phyloP scores from a whole-genome alignment of 1,284 basidiomycete genomes.

The Moesziomyces sp. region DNA sequence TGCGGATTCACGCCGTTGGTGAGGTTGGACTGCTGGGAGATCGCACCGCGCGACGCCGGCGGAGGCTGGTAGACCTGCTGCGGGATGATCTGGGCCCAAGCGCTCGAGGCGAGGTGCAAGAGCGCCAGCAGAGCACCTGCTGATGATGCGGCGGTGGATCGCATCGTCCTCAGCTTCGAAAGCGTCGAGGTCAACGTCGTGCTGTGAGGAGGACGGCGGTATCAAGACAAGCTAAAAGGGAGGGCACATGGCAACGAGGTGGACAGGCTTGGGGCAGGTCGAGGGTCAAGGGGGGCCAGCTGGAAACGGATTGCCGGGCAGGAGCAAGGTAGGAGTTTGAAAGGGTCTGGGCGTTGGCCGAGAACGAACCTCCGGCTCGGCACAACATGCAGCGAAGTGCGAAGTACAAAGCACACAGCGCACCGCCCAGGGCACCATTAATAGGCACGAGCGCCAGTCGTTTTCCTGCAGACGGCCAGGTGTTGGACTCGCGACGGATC shows the following conservation, averaged over 20 bases:
- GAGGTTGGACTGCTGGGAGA: conserved; percentile 29
- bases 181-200: neutral
- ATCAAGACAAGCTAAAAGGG: neutral
- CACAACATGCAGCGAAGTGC: too few species aligned
- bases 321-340: conserved; percentile 1
- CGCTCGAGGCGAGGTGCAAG: conserved; percentile 5
- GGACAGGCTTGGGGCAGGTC: neutral
- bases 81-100: conserved; percentile 34
- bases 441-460: neutral
- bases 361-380: neutral
- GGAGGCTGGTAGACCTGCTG: conserved; percentile 29
- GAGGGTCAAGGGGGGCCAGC: conserved; percentile 1
- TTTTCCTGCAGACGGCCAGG: neutral
- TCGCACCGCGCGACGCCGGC: conserved; percentile 20
- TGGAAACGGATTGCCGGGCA: neutral
- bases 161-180: conserved; percentile 8
- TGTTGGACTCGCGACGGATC: neutral
- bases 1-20: conserved; percentile 69
- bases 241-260: neutral
- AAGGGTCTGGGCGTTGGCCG: conserved; percentile 8
- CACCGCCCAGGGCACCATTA: neutral
- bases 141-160: neutral
- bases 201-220: conserved; percentile 3
- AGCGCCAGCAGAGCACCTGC: conserved; percentile 6
- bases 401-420: neutral